These are phyloP conservation scores for Ramalina intermedia DNA, from an alignment of 495 filamentous ascomycete genomes.

Conservation along the genomic window DNA sequence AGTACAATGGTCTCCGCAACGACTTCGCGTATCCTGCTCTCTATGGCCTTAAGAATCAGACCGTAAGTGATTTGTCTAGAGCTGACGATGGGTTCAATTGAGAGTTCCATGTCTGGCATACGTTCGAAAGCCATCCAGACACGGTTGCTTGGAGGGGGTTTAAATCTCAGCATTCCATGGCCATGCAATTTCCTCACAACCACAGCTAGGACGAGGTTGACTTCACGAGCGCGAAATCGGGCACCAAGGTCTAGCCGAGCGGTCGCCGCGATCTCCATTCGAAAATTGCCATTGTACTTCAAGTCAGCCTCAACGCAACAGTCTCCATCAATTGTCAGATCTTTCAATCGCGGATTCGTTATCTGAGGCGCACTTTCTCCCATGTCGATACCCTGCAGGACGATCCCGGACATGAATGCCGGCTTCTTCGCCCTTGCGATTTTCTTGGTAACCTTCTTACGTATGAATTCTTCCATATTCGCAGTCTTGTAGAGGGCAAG, in stretches of 20 bases:
- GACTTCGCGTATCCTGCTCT: slow-evolving; percentile 85
- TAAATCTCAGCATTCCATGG: slow-evolving; percentile 71
- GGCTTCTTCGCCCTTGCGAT: slow-evolving; percentile 88
- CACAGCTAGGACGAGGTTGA: slow-evolving; percentile 75
- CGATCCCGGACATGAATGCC: slow-evolving; percentile 69
- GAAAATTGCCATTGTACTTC: slow-evolving; percentile 77
- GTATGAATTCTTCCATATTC: slow-evolving; percentile 62
- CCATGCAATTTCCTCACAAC: slow-evolving; percentile 77
- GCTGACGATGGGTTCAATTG: slow-evolving; percentile 88
- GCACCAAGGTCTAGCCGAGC: slow-evolving; percentile 80
- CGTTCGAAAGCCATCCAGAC: slow-evolving; percentile 88
- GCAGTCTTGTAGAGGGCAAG: slow-evolving; percentile 74
- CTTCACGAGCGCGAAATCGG: slow-evolving; percentile 79
- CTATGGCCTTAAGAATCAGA: slow-evolving; percentile 81
- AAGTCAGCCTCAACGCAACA: slow-evolving; percentile 74
- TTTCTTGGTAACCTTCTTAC: slow-evolving; percentile 86
- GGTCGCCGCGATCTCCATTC: slow-evolving; percentile 74
- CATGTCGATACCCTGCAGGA: slow-evolving; percentile 67
- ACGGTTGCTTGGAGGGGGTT: slow-evolving; percentile 89
- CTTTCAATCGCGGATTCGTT: slow-evolving; percentile 76
- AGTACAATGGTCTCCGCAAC: slow-evolving; percentile 84
- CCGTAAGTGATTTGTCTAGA: slow-evolving; percentile 89
- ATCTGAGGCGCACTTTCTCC: slow-evolving; percentile 79
- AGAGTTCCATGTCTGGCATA: slow-evolving; percentile 82
- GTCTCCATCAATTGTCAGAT: slow-evolving; percentile 83